phyloP scores from a whole-genome alignment of 2,329 filamentous ascomycete genomes.

The Phialophora verrucosa region DNA sequence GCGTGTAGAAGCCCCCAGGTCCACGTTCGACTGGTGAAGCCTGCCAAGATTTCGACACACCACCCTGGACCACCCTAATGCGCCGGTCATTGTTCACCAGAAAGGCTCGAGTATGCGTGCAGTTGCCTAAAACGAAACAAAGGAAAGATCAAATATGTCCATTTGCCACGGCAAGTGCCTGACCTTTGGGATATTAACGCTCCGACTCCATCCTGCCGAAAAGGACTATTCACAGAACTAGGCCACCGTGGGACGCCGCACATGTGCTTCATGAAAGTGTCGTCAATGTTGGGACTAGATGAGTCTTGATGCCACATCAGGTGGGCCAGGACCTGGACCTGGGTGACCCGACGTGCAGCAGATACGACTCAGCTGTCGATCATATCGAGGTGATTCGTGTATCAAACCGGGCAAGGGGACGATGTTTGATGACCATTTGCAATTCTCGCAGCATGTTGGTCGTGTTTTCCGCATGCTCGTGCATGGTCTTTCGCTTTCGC shows the following conservation, averaged over 20 bases:
- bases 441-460: conserved; percentile 91
- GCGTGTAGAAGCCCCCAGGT: neutral
- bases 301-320: conserved; percentile 14
- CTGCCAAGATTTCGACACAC: neutral
- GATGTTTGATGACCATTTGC: conserved; percentile 79
- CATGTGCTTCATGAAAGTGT: conserved; percentile 25
- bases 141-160: conserved; percentile 12
- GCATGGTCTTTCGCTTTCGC: conserved; percentile 70
- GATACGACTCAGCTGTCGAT: conserved; percentile 25
- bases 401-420: conserved; percentile 50
- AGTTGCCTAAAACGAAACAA: conserved; percentile 16
- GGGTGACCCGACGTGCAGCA: conserved; percentile 3
- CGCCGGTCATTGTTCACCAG: neutral
- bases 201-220: neutral
- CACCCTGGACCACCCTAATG: neutral
- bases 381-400: conserved; percentile 54
- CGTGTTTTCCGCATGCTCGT: conserved; percentile 78
- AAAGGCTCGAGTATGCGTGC: conserved; percentile 6
- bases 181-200: neutral
- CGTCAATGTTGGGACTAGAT: conserved; percentile 16
- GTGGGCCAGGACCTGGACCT: neutral
- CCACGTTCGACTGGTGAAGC: neutral
- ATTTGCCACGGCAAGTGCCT: conserved; percentile 6
- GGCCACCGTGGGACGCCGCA: conserved; percentile 14
- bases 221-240: conserved; percentile 3